Percentiles rank a stretch among this genome's conserved stretches.
These are phyloP conservation scores for Xylariaceae sp. DNA, from an alignment of 2,329 filamentous ascomycete genomes.

Conservation along the genomic window DNA sequence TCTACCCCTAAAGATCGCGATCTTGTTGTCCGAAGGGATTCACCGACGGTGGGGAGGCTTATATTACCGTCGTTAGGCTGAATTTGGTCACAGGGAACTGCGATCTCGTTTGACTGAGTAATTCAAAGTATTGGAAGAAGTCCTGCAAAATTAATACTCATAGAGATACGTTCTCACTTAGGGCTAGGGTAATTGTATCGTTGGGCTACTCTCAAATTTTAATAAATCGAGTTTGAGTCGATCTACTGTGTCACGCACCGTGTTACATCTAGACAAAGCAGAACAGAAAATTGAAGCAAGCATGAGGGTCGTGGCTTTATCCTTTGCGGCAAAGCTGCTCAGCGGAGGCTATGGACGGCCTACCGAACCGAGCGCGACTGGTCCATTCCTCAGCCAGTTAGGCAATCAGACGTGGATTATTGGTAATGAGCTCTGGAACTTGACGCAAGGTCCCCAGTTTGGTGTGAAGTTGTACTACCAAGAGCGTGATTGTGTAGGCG, in stretches of 20 bases:
- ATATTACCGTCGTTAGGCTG: too few relatives aligned
- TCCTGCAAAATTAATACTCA: too few relatives aligned
- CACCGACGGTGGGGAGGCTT: too few relatives aligned
- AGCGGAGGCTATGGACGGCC: not conserved
- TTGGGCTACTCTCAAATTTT: too few relatives aligned
- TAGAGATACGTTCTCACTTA: too few relatives aligned
- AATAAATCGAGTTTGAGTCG: too few relatives aligned
- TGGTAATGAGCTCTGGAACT: conserved; percentile 41
- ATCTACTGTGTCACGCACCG: not conserved
- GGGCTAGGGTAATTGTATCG: too few relatives aligned
- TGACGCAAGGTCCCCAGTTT: conserved; percentile 38
- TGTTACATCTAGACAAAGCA: not conserved
- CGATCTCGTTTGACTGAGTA: too few relatives aligned
- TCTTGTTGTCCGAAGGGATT: too few relatives aligned
- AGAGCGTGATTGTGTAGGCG: conserved; percentile 39
- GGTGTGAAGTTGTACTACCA: conserved; percentile 39
- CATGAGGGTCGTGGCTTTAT: conserved; percentile 1
- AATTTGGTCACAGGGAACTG: too few relatives aligned
- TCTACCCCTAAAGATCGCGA: too few relatives aligned
- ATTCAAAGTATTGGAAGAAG: too few relatives aligned
- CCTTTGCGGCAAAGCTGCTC: conserved; percentile 1
- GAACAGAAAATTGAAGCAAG: not conserved
- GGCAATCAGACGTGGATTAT: conserved; percentile 40
- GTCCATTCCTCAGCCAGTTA: conserved; percentile 38
- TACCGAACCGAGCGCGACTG: not conserved